Evolutionary conservation across 139 green algal species (phyloP).

Genomic region (Pseudopediastrum boryanum): DNA sequence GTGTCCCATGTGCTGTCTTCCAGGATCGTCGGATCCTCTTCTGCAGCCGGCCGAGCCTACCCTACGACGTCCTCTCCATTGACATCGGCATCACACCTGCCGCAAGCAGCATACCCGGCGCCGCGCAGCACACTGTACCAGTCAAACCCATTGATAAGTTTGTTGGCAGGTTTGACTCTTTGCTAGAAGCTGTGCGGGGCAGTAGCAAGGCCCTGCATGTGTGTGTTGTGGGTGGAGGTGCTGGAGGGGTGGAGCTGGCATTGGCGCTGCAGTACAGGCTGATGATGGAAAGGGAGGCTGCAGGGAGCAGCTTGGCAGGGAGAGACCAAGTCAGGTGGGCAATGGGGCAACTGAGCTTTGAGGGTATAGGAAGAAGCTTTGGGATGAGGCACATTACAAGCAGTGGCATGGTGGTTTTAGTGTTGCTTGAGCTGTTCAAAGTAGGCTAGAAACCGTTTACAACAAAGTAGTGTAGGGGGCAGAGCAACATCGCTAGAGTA

Average conservation of each 20-base stretch:
- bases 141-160: constrained; percentile 94
- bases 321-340: no score
- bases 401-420: no score
- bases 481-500: no score
- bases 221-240: constrained; percentile 89
- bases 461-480: no score
- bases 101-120: constrained; percentile 61
- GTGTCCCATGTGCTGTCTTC: background rate
- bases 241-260: constrained; percentile 89
- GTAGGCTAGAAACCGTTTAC: no score
- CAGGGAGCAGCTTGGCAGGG: background rate
- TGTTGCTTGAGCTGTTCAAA: no score
- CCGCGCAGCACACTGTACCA: constrained; percentile 64
- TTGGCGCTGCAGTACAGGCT: constrained; percentile 82
- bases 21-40: constrained; percentile 65
- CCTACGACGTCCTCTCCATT: constrained; percentile 92
- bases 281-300: constrained; percentile 39
- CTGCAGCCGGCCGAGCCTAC: constrained; percentile 58
- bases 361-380: no score
- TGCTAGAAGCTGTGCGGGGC: constrained; percentile 37
- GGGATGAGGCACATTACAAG: no score
- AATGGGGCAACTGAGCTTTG: no score
- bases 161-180: constrained; percentile 54
- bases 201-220: constrained; percentile 52
- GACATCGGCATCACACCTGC: constrained; percentile 92